Percentiles rank a stretch among this genome's conserved stretches.
Evolutionary conservation across 2,329 filamentous ascomycete species (phyloP).

Genomic region (Paracorniculantispora psalliotae): DNA sequence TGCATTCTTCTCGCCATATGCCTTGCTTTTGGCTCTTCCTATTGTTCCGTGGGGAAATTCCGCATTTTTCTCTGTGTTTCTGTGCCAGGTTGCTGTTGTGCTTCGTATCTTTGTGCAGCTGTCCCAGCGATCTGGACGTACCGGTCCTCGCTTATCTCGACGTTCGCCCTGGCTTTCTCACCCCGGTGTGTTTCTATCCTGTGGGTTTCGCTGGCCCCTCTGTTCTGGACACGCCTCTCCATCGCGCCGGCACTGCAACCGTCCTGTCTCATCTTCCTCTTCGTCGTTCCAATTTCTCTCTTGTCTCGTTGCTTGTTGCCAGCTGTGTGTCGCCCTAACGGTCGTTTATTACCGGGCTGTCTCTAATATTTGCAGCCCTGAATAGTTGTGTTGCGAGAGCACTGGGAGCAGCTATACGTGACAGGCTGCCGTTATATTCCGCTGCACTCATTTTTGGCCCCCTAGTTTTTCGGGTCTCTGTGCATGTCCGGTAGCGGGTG

Average conservation of each 20-base stretch:
- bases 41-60: too few relatives aligned
- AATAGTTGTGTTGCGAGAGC: too few relatives aligned
- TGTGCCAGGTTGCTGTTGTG: not conserved
- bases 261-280: not conserved
- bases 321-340: not conserved
- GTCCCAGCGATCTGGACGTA: constrained; percentile 29
- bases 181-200: not conserved
- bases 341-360: not conserved
- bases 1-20: too few relatives aligned
- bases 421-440: too few relatives aligned
- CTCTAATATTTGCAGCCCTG: not conserved
- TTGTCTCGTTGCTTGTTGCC: not conserved
- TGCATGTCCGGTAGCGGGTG: too few relatives aligned
- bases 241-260: not conserved
- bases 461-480: too few relatives aligned
- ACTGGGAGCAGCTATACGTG: too few relatives aligned
- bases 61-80: too few relatives aligned
- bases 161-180: not conserved
- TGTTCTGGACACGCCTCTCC: not conserved
- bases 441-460: too few relatives aligned
- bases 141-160: constrained; percentile 28
- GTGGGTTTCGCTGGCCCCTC: not conserved
- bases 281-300: not conserved
- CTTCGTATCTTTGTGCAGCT: not conserved
- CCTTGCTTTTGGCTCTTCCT: too few relatives aligned